phyloP scores from a whole-genome alignment of 441 rosid species.

The Croton laevigatus region DNA sequence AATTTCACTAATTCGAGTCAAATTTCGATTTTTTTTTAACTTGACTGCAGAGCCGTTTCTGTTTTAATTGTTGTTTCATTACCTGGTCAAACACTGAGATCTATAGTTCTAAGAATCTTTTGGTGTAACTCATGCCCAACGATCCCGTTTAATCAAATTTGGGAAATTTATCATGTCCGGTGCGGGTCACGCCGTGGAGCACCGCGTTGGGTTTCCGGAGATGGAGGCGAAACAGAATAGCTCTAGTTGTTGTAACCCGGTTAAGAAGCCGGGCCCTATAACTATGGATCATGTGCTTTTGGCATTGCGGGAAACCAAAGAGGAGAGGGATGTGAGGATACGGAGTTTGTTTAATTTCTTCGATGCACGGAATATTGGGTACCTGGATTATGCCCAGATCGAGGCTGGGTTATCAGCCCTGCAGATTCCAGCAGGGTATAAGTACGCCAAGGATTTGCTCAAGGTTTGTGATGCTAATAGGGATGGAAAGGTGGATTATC shows the following conservation, averaged over 20 bases:
- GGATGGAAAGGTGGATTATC: conserved; percentile 84
- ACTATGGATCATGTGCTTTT: conserved; percentile 86
- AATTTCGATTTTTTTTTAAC: background rate
- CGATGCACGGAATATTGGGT: conserved; percentile 60
- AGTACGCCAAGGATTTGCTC: conserved; percentile 85
- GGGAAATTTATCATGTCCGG: conserved; percentile 19
- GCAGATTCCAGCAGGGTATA: conserved; percentile 80
- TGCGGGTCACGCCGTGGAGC: conserved; percentile 46
- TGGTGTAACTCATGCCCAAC: conserved; percentile 8
- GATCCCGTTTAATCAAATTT: conserved; percentile 7
- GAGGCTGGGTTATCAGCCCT: conserved; percentile 77
- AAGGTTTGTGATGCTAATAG: conserved; percentile 83
- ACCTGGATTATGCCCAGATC: conserved; percentile 75
- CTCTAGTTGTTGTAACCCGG: conserved; percentile 43
- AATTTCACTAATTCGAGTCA: background rate
- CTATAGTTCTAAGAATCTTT: background rate
- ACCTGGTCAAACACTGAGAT: conserved; percentile 13
- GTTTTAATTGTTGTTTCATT: background rate
- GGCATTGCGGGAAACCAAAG: conserved; percentile 80
- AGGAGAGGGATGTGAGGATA: conserved; percentile 77
- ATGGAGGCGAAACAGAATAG: conserved; percentile 37
- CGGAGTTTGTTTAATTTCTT: conserved; percentile 77
- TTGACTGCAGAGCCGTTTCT: background rate
- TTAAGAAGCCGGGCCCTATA: conserved; percentile 52
- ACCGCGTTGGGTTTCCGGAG: conserved; percentile 39